These are phyloP conservation scores for Aegilops tauschii DNA, from an alignment of 176 grass and related monocot genomes.

Conservation along the genomic window DNA sequence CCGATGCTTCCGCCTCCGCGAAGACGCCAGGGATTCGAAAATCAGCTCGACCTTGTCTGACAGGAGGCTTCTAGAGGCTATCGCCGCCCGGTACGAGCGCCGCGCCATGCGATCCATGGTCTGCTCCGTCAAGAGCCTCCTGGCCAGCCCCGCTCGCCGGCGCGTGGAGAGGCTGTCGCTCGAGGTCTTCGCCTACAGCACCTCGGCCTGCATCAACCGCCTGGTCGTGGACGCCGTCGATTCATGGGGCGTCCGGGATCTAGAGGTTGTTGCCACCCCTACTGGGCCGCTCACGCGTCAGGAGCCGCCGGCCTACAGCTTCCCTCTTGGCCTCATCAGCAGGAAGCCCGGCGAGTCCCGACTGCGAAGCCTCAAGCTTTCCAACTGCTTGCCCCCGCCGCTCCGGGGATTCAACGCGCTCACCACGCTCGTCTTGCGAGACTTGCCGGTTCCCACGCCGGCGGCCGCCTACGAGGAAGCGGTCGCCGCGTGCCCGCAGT, in stretches of 20 bases:
- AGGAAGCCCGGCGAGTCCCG: neutral
- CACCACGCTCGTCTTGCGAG: slow-evolving; percentile 8
- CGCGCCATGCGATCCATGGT: slow-evolving; percentile 1
- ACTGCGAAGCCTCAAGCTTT: slow-evolving; percentile 19
- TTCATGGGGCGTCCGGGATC: neutral
- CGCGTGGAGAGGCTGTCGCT: neutral
- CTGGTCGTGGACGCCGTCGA: neutral
- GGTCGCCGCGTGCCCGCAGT: slow-evolving; percentile 17
- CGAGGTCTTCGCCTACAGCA: neutral
- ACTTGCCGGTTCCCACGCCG: neutral
- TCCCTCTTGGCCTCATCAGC: slow-evolving; percentile 13
- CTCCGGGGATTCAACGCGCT: slow-evolving; percentile 10
- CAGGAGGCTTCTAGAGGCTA: neutral
- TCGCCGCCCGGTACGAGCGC: neutral
- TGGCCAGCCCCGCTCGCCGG: neutral
- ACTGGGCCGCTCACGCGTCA: neutral
- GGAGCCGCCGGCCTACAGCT: neutral
- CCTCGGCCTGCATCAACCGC: neutral
- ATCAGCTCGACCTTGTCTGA: neutral
- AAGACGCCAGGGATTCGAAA: neutral
- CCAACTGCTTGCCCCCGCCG: neutral
- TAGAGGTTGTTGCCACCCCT: neutral
- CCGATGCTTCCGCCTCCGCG: neutral
- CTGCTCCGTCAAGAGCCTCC: neutral
- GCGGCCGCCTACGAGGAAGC: neutral